Base-by-base conservation (phyloP, 306 rosid genomes). In the Gastrolobium villosum region DNA sequence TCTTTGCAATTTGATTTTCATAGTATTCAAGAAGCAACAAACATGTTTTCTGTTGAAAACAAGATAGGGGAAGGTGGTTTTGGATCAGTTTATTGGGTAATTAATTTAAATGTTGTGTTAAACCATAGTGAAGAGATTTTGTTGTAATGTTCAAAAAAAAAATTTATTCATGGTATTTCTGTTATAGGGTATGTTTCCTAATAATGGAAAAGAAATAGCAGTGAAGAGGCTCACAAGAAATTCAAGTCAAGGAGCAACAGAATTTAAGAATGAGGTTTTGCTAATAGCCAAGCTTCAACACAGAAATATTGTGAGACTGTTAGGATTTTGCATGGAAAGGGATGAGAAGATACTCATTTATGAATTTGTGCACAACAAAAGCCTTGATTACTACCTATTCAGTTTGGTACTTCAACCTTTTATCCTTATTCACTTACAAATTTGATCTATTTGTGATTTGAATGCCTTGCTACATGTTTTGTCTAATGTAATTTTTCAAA, bases 11-110 rank as follows among this genome's bases (percentile, higher is more conserved):
- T 72, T 54, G 68, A 64, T 11, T 72, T 78, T 54, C 9, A 44
- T 3, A 48, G 46, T 35, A 78, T 78, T 69, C 76, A 54, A 48
- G 32, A 45, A 69, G 82, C 82, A 9, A 78, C 82, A 69, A 69
- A 78, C 77, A 78, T 69, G 36, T 78, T 78, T 36, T 78, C 82
- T 35, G 77, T 46, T 20, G 82, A 69, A 46, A 78, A 78, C 77
- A 78, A 45, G 77, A 78, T 78, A 11, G 82, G 82, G 14, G 82
- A 78, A 78, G 82, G 82, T 69, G 82, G 82, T 78, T 78, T 78
- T 67, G 82, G 82, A 56, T 69, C 39, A 45, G 82, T 78, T 20
- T 78, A 69, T 43, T 57, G 69, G 82, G 82, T 78, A 44, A 26
- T 34, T 5, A 64, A 11, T 68, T 11, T 7, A 56, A 6, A 20